Evolutionary conservation across 202 grass and related monocot species (phyloP).

Genomic region (Setaria italica): DNA sequence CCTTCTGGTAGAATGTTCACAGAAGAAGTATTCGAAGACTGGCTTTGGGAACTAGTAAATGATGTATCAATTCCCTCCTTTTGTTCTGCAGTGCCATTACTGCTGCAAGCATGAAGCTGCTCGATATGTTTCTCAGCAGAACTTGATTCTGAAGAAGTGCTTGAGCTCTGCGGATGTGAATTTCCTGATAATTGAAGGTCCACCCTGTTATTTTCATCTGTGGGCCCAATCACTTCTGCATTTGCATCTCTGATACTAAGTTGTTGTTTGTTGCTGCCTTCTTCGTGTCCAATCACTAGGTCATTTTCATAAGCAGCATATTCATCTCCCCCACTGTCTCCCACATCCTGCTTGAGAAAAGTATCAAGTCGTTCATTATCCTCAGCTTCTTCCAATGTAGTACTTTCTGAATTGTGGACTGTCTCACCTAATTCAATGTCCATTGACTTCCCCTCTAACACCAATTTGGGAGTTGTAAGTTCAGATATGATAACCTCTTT

Average conservation of each 20-base stretch:
- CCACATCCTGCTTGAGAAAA: constrained; percentile 30
- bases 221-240: constrained; percentile 28
- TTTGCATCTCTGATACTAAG: constrained; percentile 13
- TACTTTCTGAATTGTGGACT: constrained; percentile 40
- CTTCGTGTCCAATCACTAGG: constrained; percentile 41
- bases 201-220: constrained; percentile 35
- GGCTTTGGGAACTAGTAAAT: constrained; percentile 25
- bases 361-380: constrained; percentile 21
- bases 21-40: constrained; percentile 34
- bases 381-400: constrained; percentile 10
- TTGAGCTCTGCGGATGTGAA: constrained; percentile 19
- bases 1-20: constrained; percentile 33
- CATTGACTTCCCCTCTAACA: constrained; percentile 28
- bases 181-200: constrained; percentile 33
- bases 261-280: constrained; percentile 11
- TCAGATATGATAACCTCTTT: constrained; percentile 67
- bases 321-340: constrained; percentile 33
- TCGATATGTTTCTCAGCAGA: constrained; percentile 31
- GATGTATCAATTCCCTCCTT: constrained; percentile 32
- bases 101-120: constrained; percentile 31
- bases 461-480: constrained; percentile 50
- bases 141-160: constrained; percentile 32
- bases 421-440: constrained; percentile 42
- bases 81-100: constrained; percentile 27
- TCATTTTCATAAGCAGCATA: constrained; percentile 40